Conservation (phyloP, 2,329 filamentous ascomycete species). For the Zarea fungicola region DNA sequence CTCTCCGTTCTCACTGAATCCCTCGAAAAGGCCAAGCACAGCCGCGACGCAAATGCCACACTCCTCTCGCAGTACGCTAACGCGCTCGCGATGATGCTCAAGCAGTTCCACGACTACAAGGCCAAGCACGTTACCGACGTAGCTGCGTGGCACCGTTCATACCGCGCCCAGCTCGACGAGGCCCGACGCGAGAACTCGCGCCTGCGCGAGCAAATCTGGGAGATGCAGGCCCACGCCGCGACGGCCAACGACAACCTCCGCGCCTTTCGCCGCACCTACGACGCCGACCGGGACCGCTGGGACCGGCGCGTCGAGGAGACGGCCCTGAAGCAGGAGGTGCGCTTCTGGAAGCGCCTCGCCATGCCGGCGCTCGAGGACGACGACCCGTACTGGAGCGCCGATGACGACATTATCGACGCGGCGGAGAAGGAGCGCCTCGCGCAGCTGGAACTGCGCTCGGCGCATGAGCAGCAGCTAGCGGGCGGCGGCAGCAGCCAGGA, state of each 20-base stretch:
- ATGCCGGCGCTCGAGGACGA: conserved; percentile 56
- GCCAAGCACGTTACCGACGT: conserved; percentile 57
- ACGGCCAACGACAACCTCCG: conserved; percentile 54
- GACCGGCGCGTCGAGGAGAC: conserved; percentile 48
- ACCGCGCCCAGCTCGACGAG: conserved; percentile 58
- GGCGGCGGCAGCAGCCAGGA: conserved; percentile 22
- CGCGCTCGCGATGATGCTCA: conserved; percentile 52
- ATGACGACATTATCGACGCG: conserved; percentile 58
- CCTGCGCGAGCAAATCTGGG: conserved; percentile 61
- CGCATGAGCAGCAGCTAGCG: conserved; percentile 30
- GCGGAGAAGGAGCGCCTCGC: conserved; percentile 53
- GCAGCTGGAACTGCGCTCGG: conserved; percentile 44
- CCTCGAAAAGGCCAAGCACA: conserved; percentile 56
- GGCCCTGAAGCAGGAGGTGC: conserved; percentile 51
- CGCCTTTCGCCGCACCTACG: conserved; percentile 50
- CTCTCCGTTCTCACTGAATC: conserved; percentile 57
- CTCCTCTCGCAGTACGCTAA: conserved; percentile 55
- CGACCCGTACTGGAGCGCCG: conserved; percentile 58
- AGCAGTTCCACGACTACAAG: conserved; percentile 63
- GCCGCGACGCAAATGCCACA: conserved; percentile 55
- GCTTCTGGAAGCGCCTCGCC: conserved; percentile 63
- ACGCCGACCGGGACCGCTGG: conserved; percentile 51
- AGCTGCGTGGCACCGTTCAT: conserved; percentile 60
- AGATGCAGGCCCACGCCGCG: conserved; percentile 58
- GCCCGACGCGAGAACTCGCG: conserved; percentile 59